Conservation (phyloP, 2,329 filamentous ascomycete species). For the Beauveria australis region DNA sequence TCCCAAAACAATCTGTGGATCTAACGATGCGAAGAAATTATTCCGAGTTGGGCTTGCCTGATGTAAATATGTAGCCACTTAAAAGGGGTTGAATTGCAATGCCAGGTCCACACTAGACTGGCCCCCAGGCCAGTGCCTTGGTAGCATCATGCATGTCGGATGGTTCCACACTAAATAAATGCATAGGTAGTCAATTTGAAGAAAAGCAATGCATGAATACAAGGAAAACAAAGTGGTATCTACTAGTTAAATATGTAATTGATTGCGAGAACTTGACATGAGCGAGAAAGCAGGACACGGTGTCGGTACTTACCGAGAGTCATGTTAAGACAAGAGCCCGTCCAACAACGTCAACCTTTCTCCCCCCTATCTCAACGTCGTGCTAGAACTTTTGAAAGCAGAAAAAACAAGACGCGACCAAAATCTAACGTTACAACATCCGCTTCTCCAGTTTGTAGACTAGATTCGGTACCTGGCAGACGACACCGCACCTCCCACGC, state of each 20-base stretch:
- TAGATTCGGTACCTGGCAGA: neutral
- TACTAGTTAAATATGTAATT: no score
- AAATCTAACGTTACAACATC: neutral
- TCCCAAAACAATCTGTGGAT: neutral
- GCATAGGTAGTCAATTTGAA: neutral
- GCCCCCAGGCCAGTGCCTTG: neutral
- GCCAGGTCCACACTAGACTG: neutral
- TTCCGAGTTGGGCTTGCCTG: neutral
- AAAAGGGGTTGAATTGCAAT: slow-evolving; percentile 7
- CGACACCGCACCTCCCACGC: neutral
- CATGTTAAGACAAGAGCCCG: no score
- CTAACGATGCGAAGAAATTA: neutral
- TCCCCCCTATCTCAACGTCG: no score
- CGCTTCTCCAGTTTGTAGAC: neutral
- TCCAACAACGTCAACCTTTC: no score
- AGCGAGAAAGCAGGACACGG: no score
- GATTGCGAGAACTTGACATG: no score
- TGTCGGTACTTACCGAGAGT: no score
- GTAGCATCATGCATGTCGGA: neutral
- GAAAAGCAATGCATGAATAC: neutral
- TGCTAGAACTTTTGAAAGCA: neutral
- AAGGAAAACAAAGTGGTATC: no score
- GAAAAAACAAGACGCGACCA: neutral
- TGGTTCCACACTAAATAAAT: neutral
- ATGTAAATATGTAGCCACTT: neutral